Evolutionary conservation across 345 rosid species (phyloP), one percentile per base, ranked within the genome.

Genomic region (Lepidium sativum): DNA sequence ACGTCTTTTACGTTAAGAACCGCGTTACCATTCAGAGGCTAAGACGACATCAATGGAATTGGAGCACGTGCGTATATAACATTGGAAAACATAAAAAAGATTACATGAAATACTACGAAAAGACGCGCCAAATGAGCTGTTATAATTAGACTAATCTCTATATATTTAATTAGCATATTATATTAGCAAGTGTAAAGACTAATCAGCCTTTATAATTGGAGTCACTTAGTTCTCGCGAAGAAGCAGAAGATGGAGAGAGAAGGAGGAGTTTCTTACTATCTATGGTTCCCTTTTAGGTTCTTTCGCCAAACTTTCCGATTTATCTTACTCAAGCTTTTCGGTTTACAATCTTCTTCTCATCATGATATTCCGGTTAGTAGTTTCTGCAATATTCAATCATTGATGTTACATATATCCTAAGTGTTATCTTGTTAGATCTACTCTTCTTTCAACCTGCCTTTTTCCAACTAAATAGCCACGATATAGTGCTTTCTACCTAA

Each of bases 301-400:
- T 32, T 44, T 45, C 39, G 42, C 54, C 27, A 60, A 59, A 48
- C 45, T 56, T 39, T 45, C 53, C 48, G 58, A 31, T 65, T 67
- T 62, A 31, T 69, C 71, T 60, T 69, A 74, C 73, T 78, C 54
- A 58, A 73, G 20, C 55, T 65, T 58, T 64, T 39, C 14, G 58
- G 51, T 53, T 7, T 48, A 31, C 39, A 29, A 33, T 40, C 38
- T 34, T 37, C 60, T 47, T 38, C 63, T 23, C 15, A 40, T 17
- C 60, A 41, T 11, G 16, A 13, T 25, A 1, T 13, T 7, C 53
- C 43, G 32, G 70, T 71, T 8, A 39, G 40, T 49, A 9, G 0
- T 23, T 15, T 53, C 25, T 68, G 4, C 55, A 54, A 20, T 13
- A 34, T 37, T 1, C 10, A 17, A 2, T 57, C 5, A 57, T 57